phyloP scores from a whole-genome alignment of 306 rosid genomes.

The barrel medic (Medicago truncatula) region DNA sequence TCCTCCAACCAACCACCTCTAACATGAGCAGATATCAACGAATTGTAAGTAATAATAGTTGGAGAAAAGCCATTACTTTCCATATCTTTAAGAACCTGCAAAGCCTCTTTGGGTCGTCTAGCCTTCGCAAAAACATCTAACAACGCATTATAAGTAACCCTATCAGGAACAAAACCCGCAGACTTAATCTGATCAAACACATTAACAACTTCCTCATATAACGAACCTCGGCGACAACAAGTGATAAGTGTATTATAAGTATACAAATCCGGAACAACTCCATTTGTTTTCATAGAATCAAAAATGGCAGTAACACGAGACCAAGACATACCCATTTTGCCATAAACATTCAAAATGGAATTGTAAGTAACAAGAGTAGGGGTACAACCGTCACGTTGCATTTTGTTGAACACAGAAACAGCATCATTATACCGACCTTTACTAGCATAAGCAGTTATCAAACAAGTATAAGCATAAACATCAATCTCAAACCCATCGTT shows the following conservation, averaged over 20 bases:
- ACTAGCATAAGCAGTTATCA: conserved; percentile 74
- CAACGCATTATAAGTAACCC: conserved; percentile 80
- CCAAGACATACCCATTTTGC: conserved; percentile 97
- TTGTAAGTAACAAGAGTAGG: conserved; percentile 85
- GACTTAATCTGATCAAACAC: conserved; percentile 68
- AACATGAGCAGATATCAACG: conserved; percentile 80
- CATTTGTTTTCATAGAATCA: conserved; percentile 59
- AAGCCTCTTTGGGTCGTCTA: conserved; percentile 74
- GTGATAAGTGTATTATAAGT: conserved; percentile 85
- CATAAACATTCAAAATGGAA: conserved; percentile 79
- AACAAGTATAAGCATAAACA: conserved; percentile 79
- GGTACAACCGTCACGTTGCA: conserved; percentile 72
- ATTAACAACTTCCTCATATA: conserved; percentile 68
- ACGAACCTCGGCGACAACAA: conserved; percentile 77
- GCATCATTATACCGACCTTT: conserved; percentile 82
- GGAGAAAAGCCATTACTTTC: conserved; percentile 71
- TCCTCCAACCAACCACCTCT: conserved; percentile 84
- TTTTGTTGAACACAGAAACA: conserved; percentile 63
- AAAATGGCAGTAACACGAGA: conserved; percentile 58
- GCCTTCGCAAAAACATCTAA: conserved; percentile 97
- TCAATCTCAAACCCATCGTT: conserved; percentile 65
- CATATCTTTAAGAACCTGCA: conserved; percentile 84
- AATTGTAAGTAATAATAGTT: conserved; percentile 70
- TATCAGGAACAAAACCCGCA: conserved; percentile 69
- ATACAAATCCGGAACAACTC: conserved; percentile 78